These are phyloP conservation scores for Plasmodium falciparum DNA, from an alignment of 169 alveolate genomes.

Conservation along the genomic window DNA sequence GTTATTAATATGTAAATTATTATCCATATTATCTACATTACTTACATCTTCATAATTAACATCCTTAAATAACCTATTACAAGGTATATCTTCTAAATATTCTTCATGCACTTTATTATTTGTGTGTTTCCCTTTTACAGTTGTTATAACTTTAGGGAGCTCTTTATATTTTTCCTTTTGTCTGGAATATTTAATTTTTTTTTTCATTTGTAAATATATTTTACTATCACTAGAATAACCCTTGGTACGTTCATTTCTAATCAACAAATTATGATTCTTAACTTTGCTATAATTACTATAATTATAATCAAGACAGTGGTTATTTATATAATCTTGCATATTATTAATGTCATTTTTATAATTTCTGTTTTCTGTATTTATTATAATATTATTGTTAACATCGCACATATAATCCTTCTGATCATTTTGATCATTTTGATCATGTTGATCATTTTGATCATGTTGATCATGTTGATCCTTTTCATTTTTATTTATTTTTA, in stretches of 20 bases:
- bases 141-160: background rate
- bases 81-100: no score
- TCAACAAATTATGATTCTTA: background rate
- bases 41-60: background rate
- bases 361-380: background rate
- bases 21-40: background rate
- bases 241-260: background rate
- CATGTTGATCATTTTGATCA: no score
- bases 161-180: background rate
- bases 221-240: slow-evolving; percentile 29
- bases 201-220: slow-evolving; percentile 13
- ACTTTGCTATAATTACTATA: background rate
- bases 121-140: no score
- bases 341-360: background rate
- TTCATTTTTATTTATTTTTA: background rate
- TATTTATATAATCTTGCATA: background rate
- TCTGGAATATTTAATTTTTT: slow-evolving; percentile 8
- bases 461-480: background rate
- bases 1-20: background rate
- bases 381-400: background rate
- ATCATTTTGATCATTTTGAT: no score
- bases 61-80: background rate
- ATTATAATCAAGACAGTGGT: background rate
- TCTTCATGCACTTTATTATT: no score
- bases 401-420: background rate